Percentiles rank a stretch among this genome's conserved stretches.
phyloP scores from a whole-genome alignment of 2,329 filamentous ascomycete genomes.

The Didymella pomorum region DNA sequence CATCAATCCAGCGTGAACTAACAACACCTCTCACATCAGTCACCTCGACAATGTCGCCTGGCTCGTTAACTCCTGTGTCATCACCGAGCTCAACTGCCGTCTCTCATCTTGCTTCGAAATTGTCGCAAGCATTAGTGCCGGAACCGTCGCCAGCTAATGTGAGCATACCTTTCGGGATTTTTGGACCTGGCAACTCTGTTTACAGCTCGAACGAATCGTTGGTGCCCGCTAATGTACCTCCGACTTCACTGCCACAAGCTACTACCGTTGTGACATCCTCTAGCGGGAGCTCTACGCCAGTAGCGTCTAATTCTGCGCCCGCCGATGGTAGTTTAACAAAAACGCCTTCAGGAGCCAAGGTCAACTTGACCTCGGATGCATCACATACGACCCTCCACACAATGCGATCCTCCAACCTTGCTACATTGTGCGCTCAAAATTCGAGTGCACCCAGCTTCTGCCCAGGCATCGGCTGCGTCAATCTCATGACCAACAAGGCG shows the following conservation, averaged over 20 bases:
- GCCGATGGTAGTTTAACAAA: background rate
- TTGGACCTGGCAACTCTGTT: background rate
- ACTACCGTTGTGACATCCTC: background rate
- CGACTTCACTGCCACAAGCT: background rate
- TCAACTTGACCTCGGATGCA: background rate
- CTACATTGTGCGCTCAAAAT: background rate
- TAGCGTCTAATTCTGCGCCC: background rate
- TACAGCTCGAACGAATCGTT: background rate
- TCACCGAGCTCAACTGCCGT: background rate
- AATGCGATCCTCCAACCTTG: background rate
- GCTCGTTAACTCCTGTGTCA: background rate
- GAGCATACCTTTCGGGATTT: background rate
- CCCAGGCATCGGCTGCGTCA: conserved; percentile 9
- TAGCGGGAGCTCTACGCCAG: background rate
- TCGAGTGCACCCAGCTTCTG: conserved; percentile 4
- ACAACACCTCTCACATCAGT: background rate
- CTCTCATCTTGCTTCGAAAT: background rate
- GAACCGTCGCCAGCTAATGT: background rate
- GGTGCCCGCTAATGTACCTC: background rate
- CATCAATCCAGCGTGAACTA: background rate
- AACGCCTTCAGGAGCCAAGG: background rate
- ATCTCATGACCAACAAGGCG: conserved; percentile 1
- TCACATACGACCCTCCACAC: background rate
- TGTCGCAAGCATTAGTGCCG: background rate
- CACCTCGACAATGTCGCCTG: background rate